These are phyloP conservation scores for Geotrichum macrosporum DNA, from an alignment of 1,139 yeast genomes.

Conservation along the genomic window DNA sequence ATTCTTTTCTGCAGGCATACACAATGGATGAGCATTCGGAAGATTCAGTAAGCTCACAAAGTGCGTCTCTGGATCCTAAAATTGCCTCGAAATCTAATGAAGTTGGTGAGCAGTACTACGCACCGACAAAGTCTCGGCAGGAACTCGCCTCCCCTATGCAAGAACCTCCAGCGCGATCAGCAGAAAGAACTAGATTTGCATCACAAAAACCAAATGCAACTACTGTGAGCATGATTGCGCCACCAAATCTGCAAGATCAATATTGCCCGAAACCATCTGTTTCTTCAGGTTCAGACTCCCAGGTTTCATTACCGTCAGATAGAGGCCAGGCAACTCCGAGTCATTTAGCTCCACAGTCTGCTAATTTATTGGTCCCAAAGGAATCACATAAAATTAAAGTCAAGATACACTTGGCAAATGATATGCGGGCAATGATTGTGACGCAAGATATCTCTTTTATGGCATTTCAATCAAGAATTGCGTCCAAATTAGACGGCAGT, in stretches of 20 bases:
- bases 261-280: neutral
- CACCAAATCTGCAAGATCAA: neutral
- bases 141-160: neutral
- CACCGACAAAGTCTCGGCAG: neutral
- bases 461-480: conserved; percentile 13
- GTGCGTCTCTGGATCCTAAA: neutral
- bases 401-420: conserved; percentile 18
- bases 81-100: neutral
- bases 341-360: too few relatives aligned
- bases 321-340: neutral
- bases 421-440: conserved; percentile 17
- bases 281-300: neutral
- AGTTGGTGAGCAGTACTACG: neutral
- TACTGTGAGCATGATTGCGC: conserved; percentile 1
- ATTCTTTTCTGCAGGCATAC: too few relatives aligned
- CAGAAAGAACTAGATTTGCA: neutral
- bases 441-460: conserved; percentile 10
- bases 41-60: too few relatives aligned
- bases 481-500: conserved; percentile 11
- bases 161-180: conserved; percentile 4
- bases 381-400: conserved; percentile 8
- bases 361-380: neutral
- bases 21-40: too few relatives aligned
- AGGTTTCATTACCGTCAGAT: conserved; percentile 3
- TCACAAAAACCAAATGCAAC: neutral